These are phyloP conservation scores for Pichia sp. DNA, from an alignment of 1,139 yeast genomes.

Conservation along the genomic window DNA sequence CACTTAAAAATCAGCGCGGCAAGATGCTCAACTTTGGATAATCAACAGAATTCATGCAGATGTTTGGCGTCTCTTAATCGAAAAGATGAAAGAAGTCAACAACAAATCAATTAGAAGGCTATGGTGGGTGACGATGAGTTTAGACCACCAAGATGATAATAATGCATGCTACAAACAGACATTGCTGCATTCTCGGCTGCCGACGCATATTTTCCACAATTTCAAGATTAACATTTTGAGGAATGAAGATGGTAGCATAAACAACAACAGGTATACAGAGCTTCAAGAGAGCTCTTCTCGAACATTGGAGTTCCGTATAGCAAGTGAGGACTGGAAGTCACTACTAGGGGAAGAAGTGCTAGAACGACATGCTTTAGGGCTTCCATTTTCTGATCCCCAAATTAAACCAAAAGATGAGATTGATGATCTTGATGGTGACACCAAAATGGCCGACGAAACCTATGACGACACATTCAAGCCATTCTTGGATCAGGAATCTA, in stretches of 20 bases:
- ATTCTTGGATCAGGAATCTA: conserved; percentile 5
- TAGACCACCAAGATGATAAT: background rate
- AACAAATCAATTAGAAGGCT: background rate
- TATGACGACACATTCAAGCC: background rate
- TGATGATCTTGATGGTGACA: background rate
- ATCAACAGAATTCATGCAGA: background rate
- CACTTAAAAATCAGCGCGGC: background rate
- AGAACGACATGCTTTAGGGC: background rate
- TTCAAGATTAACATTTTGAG: conserved; percentile 21
- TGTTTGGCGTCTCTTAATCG: background rate
- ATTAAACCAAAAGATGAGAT: no score
- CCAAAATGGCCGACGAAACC: background rate
- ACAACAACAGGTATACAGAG: conserved; percentile 1
- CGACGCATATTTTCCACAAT: conserved; percentile 14
- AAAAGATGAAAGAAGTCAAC: no score
- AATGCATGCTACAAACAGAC: conserved; percentile 3
- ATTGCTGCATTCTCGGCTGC: conserved; percentile 10
- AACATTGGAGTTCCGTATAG: background rate
- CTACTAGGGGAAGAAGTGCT: background rate
- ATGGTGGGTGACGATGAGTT: background rate
- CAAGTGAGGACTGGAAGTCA: background rate
- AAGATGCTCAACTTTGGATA: background rate
- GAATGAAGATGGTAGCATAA: conserved; percentile 9
- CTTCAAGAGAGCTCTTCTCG: background rate
- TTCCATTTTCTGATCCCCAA: no score